Evolutionary conservation across 2,329 filamentous ascomycete species (phyloP).

Genomic region (Colletotrichum coccodes): DNA sequence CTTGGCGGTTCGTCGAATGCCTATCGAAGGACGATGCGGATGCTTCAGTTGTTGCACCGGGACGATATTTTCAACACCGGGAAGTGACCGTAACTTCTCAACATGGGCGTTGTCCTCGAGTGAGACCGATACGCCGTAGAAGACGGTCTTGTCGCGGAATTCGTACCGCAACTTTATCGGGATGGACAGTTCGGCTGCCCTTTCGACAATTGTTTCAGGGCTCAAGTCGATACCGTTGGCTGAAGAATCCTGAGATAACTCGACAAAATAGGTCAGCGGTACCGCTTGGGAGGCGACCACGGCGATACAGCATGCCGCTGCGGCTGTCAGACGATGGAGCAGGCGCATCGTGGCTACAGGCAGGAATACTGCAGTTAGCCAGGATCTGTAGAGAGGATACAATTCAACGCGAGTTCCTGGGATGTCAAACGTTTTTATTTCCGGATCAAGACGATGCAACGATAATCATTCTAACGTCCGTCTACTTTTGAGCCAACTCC

Average conservation of each 20-base stretch:
- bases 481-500: background rate
- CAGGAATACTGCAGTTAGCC: background rate
- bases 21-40: background rate
- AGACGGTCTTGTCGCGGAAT: conserved; percentile 6
- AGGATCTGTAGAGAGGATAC: background rate
- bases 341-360: background rate
- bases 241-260: background rate
- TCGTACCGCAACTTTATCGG: conserved; percentile 11
- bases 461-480: background rate
- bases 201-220: background rate
- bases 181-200: background rate
- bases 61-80: conserved; percentile 1
- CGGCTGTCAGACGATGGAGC: background rate
- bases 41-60: conserved; percentile 2
- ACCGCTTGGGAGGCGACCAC: conserved; percentile 1
- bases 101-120: background rate
- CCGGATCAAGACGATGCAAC: background rate
- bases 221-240: background rate
- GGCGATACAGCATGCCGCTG: background rate
- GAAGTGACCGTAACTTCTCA: conserved; percentile 2
- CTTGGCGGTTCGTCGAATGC: background rate
- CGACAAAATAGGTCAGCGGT: conserved; percentile 14
- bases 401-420: too few relatives aligned
- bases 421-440: too few relatives aligned
- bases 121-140: conserved; percentile 14